Evolutionary conservation across 148 eudicot species (phyloP).

Genomic region (Persicaria maculosa): DNA sequence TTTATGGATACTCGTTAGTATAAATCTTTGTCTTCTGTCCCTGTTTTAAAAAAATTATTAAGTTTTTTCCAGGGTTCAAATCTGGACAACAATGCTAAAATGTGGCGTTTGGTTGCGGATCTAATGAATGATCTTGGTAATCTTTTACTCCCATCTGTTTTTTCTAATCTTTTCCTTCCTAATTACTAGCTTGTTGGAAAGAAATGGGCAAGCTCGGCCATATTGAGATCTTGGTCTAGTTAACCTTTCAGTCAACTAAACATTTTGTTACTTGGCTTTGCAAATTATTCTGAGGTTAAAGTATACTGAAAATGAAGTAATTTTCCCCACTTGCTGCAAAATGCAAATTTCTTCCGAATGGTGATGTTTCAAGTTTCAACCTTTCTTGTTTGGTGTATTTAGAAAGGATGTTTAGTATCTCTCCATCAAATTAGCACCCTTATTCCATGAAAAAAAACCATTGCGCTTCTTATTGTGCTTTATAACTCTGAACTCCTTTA

Average conservation of each 20-base stretch:
- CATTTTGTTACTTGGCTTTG: not conserved
- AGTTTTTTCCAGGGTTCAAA: conserved; percentile 63
- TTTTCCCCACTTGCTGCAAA: not conserved
- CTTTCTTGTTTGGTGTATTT: not conserved
- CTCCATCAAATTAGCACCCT: too few species aligned
- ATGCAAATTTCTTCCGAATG: not conserved
- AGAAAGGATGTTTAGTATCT: not conserved
- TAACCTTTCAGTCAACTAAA: not conserved
- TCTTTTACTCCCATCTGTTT: not conserved
- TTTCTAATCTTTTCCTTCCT: not conserved
- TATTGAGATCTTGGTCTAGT: not conserved
- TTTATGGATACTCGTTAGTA: too few species aligned
- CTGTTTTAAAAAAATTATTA: not conserved
- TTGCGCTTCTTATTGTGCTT: not conserved
- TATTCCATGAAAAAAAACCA: too few species aligned
- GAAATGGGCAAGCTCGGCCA: not conserved
- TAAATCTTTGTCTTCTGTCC: not conserved
- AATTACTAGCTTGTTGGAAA: not conserved
- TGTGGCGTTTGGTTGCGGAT: conserved; percentile 99
- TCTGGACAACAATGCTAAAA: conserved; percentile 92
- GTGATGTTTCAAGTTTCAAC: not conserved
- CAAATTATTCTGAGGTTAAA: not conserved
- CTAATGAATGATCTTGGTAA: conserved; percentile 99
- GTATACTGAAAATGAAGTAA: not conserved
- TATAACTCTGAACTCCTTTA: not conserved